Evolutionary conservation across 345 rosid genomes (phyloP), one percentile per base, ranked within the genome.

Genomic region (Physaria fendleri): DNA sequence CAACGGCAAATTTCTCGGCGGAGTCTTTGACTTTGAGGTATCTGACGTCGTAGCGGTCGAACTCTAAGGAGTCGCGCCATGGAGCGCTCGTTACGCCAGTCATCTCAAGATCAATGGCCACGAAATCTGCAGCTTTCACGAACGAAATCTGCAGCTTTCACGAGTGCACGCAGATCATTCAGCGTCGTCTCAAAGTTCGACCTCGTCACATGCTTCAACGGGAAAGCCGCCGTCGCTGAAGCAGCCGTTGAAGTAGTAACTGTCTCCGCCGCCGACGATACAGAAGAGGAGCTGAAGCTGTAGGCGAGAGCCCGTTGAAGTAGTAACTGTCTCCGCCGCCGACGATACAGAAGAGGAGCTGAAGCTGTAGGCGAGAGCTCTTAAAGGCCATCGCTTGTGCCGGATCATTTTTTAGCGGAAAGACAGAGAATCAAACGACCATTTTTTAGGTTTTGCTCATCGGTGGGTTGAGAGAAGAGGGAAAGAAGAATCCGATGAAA

Each of bases 41-140:
- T 4, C 79, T 58, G 11, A 93, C 76, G 27, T 89, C 99, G 71
- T 65, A 69, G 24, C 94, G 81, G 72, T 93, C 99, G 28, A 82
- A 82, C 62, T 87, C 90, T 17, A 83, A 78, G 9, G 90, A 80
- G 59, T 89, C 99, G 2, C 99, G 71, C 99, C 97, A 93, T 3
- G 94, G 94, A 9, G 95, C 83, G 65, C 84, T 87, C 1, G 86
- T 78, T 41, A 93, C 65, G 13, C 99, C 99, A 15, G 88, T 93
- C 99, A 93, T 93, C 62, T 93, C 96, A 38, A 89, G 76, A 80
- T 93, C 97, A 62, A 93, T 77, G 30, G 99, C 97, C 33, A 93
- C 84, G 77, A 87, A 93, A 49, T 89, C 95, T 1, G 97, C 96
- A 18, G 85, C 82, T 18, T 79, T 74, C 8, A 93, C 79, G 39